Percentiles rank a stretch among this genome's conserved stretches.
Evolutionary conservation across 2,329 filamentous ascomycete species (phyloP).

Genomic region (Colletotrichum truncatum): DNA sequence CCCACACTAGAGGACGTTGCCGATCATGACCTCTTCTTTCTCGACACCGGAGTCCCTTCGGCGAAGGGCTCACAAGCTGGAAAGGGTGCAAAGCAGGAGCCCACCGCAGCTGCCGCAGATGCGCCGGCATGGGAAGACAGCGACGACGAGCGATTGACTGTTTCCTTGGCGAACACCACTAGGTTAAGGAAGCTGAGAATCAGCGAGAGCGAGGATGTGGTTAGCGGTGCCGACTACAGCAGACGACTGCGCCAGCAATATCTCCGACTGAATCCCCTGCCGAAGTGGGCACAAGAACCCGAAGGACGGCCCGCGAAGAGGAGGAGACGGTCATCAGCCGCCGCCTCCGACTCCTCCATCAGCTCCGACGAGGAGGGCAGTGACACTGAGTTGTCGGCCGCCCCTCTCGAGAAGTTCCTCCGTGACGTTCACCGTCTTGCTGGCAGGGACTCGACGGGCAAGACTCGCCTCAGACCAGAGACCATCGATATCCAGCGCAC

Average conservation of each 20-base stretch:
- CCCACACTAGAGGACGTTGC: conserved; percentile 66
- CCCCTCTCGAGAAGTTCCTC: conserved; percentile 83
- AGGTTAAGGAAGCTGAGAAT: conserved; percentile 84
- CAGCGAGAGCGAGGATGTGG: conserved; percentile 83
- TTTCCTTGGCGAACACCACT: conserved; percentile 81
- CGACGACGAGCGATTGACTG: conserved; percentile 86
- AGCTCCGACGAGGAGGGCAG: conserved; percentile 58
- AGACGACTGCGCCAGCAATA: conserved; percentile 83
- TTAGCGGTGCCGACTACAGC: conserved; percentile 88
- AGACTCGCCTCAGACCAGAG: conserved; percentile 82
- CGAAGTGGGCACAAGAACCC: conserved; percentile 66
- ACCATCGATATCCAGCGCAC: conserved; percentile 90
- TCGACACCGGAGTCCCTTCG: conserved; percentile 71
- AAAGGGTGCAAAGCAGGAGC: conserved; percentile 36
- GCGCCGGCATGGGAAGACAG: conserved; percentile 89
- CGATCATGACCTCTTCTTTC: conserved; percentile 86
- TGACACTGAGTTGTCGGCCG: conserved; percentile 69
- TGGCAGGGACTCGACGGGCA: conserved; percentile 53
- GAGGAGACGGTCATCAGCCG: conserved; percentile 60
- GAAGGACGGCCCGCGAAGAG: conserved; percentile 61
- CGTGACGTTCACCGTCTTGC: conserved; percentile 77
- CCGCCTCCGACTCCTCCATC: conserved; percentile 43
- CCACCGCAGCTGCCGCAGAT: conserved; percentile 38
- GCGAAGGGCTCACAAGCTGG: conserved; percentile 41
- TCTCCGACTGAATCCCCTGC: conserved; percentile 66